These are phyloP conservation scores for Nosema muscidifuracis DNA, from an alignment of 371 early-diverging fungal species.

Conservation along the genomic window DNA sequence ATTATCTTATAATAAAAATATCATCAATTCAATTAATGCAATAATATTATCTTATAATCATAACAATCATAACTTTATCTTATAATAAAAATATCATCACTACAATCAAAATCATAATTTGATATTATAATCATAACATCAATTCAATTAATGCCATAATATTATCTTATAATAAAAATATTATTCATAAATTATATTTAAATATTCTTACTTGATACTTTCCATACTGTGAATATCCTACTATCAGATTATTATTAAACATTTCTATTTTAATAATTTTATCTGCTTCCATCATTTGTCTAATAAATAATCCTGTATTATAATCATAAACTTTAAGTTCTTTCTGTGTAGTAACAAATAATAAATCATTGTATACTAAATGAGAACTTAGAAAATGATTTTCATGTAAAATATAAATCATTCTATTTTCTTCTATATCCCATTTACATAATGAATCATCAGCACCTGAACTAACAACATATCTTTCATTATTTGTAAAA, in stretches of 20 bases:
- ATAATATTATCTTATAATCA: too few relatives aligned
- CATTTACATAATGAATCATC: slow-evolving; percentile 56
- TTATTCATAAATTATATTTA: too few relatives aligned
- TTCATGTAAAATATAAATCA: slow-evolving; percentile 45
- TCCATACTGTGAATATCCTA: neutral
- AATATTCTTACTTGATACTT: slow-evolving; percentile 10
- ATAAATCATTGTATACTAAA: slow-evolving; percentile 40
- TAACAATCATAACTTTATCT: too few relatives aligned
- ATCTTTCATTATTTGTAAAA: slow-evolving; percentile 39
- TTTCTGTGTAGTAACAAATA: slow-evolving; percentile 49
- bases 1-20: too few relatives aligned
- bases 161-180: too few relatives aligned
- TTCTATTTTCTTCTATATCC: slow-evolving; percentile 26
- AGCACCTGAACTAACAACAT: slow-evolving; percentile 52
- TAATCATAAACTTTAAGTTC: slow-evolving; percentile 48
- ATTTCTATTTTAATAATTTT: neutral
- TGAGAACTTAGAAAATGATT: slow-evolving; percentile 31
- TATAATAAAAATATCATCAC: too few relatives aligned
- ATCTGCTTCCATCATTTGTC: slow-evolving; percentile 32
- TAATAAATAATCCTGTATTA: slow-evolving; percentile 43
- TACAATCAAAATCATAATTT: too few relatives aligned
- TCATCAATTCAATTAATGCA: too few relatives aligned
- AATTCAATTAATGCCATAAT: too few relatives aligned
- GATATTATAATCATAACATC: too few relatives aligned
- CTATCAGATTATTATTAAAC: neutral